Percentiles rank a stretch among this genome's conserved stretches.
Evolutionary conservation across 768 basidiomycete genomes (phyloP).

Genomic region (Pleurotus sapidus): DNA sequence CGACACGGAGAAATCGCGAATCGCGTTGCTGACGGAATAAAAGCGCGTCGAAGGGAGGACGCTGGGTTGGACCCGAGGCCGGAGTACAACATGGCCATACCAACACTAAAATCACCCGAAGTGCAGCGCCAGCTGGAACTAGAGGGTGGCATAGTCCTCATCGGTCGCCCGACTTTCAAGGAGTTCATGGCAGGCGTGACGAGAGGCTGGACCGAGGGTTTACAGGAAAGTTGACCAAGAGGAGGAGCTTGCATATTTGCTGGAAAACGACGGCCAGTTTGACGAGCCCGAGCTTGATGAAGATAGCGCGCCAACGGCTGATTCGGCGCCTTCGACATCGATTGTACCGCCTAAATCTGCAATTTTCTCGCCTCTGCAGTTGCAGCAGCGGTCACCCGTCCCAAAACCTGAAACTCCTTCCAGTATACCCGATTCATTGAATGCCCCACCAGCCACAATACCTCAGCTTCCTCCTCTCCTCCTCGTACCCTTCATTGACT

Average conservation of each 20-base stretch:
- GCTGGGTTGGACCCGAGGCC: slow-evolving; percentile 59
- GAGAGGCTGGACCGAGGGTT: slow-evolving; percentile 77
- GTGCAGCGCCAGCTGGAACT: slow-evolving; percentile 57
- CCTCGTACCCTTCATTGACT: slow-evolving; percentile 69
- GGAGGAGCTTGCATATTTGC: slow-evolving; percentile 59
- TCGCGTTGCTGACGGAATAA: slow-evolving; percentile 70
- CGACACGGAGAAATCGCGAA: slow-evolving; percentile 84
- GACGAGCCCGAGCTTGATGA: slow-evolving; percentile 50
- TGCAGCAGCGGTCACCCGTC: slow-evolving; percentile 2
- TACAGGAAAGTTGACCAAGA: slow-evolving; percentile 69
- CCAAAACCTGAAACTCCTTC: neutral
- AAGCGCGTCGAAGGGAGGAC: slow-evolving; percentile 63
- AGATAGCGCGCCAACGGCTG: slow-evolving; percentile 18
- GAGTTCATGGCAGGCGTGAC: slow-evolving; percentile 90
- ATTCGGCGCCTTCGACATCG: slow-evolving; percentile 11
- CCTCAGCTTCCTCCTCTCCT: slow-evolving; percentile 80
- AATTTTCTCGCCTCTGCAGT: slow-evolving; percentile 12
- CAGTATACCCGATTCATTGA: slow-evolving; percentile 25
- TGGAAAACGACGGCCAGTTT: slow-evolving; percentile 75
- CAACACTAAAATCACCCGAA: slow-evolving; percentile 48
- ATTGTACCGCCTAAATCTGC: slow-evolving; percentile 18
- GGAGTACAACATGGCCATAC: slow-evolving; percentile 39
- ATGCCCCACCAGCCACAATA: slow-evolving; percentile 51
- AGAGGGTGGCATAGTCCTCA: slow-evolving; percentile 80
- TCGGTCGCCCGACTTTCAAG: slow-evolving; percentile 91